These are phyloP conservation scores for Theobroma grandiflorum DNA, from an alignment of 441 rosid species.

Conservation along the genomic window DNA sequence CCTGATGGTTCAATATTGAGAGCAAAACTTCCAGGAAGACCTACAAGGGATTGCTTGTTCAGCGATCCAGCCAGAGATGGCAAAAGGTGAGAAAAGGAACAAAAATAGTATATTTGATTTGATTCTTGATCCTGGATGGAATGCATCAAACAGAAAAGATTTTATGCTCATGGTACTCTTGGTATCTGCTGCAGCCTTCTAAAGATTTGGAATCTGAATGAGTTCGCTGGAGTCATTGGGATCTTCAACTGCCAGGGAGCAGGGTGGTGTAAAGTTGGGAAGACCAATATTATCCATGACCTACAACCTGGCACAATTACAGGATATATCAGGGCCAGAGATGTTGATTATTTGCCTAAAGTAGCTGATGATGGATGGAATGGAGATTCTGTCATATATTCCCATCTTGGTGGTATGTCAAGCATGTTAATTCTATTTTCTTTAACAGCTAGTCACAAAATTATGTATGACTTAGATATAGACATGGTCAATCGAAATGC, in stretches of 20 bases:
- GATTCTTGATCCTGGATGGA: not conserved
- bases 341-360: constrained; percentile 63
- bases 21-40: constrained; percentile 71
- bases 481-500: not conserved
- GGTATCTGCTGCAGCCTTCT: constrained; percentile 52
- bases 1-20: constrained; percentile 70
- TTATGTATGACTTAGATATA: not conserved
- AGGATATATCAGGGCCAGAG: constrained; percentile 57
- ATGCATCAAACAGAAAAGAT: not conserved
- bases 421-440: not conserved
- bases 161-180: constrained; percentile 10
- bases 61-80: constrained; percentile 66
- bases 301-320: constrained; percentile 60
- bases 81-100: constrained; percentile 44
- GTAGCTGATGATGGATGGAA: constrained; percentile 61
- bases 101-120: not conserved
- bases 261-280: constrained; percentile 72
- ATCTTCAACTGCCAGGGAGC: constrained; percentile 78
- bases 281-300: constrained; percentile 68
- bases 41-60: constrained; percentile 69
- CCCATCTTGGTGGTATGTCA: constrained; percentile 66
- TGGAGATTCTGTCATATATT: constrained; percentile 61
- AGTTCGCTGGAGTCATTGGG: constrained; percentile 60
- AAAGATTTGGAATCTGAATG: constrained; percentile 81
- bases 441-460: not conserved